Evolutionary conservation across 768 basidiomycete species (phyloP), one percentile per base, ranked within the genome.

Genomic region (Termitomyces sp.): DNA sequence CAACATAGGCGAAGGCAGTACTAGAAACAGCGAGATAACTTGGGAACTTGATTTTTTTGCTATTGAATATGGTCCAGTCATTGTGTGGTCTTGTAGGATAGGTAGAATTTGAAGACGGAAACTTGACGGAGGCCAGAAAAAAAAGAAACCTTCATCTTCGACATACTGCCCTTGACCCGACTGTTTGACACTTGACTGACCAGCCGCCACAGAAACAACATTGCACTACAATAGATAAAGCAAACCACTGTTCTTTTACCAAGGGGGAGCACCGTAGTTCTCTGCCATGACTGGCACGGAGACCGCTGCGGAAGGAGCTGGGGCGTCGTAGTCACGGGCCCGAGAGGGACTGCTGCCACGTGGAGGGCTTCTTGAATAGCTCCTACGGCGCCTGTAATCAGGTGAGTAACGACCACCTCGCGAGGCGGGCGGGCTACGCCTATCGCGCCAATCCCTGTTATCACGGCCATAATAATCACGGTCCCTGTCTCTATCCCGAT

Each of bases 341-440:
- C 73, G 68, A 44, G 73, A 63, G 21, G 78, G 79, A 68, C 79
- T 80, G 68, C 85, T 82, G 52, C 87, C 89, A 63, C 88, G 77
- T 53, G 87, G 89, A 23, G 90, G 91, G 73, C 87, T 90, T 67
- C 87, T 80, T 53, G 87, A 89, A 62, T 89, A 87, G 72, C 87
- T 90, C 69, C 81, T 78, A 54, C 90, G 86, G 68, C 79, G 80
- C 64, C 86, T 79, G 62, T 88, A 83, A 63, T 89, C 88, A 59
- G 89, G 89, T 61, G 87, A 90, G 75, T 89, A 86, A 56, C 87
- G 75, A 58, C 84, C 78, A 62, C 84, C 74, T 53, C 82, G 75
- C 54, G 76, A 69, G 50, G 86, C 82, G 55, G 85, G 75, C 50
- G 87, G 85, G 75, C 86, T 87, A 60, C 91, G 84, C 63, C 89